Conservation (phyloP, 306 rosid species). For the Senna siamea region DNA sequence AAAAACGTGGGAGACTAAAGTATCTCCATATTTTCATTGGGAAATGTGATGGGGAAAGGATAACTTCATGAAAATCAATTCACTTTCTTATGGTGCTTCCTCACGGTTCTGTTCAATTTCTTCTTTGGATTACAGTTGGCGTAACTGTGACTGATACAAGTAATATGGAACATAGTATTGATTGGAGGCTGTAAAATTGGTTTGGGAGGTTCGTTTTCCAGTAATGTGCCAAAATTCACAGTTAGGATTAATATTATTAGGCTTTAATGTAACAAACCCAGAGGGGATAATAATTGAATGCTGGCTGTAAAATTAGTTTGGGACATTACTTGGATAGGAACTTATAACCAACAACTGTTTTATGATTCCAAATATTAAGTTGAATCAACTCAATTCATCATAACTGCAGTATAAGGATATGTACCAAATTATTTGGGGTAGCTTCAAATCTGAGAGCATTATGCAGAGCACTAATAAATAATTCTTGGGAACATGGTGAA, state of each 20-base stretch:
- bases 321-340: conserved; percentile 22
- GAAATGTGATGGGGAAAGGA: conserved; percentile 28
- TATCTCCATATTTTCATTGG: not conserved
- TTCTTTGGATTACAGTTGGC: not conserved
- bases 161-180: not conserved
- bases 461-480: not conserved
- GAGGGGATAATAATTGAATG: not conserved
- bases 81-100: no score
- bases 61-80: not conserved
- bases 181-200: not conserved
- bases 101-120: not conserved
- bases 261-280: not conserved
- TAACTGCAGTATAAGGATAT: no score
- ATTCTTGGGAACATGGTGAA: not conserved
- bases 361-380: conserved; percentile 2
- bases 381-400: not conserved
- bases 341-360: conserved; percentile 41
- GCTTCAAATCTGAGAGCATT: no score
- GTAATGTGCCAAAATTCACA: not conserved
- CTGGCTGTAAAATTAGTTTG: not conserved
- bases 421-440: no score
- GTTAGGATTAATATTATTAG: not conserved
- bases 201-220: not conserved
- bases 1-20: not conserved
- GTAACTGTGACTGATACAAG: not conserved